A percentile compares a stretch with the other conserved stretches of the same genome.
Conservation (phyloP, 306 rosid genomes). For the Prunus padus region DNA sequence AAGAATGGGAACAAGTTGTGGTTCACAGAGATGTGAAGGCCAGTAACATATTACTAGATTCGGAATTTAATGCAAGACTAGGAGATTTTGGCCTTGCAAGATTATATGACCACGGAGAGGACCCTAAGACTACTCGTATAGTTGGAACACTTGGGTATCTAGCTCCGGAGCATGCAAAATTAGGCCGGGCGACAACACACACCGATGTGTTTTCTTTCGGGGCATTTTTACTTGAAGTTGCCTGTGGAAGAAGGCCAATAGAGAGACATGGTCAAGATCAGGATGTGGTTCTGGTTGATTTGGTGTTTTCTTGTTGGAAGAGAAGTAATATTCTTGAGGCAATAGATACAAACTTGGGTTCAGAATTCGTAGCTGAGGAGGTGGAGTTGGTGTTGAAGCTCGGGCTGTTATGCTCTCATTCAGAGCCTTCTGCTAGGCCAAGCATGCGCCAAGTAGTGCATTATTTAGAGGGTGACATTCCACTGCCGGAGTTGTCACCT, state of each 20-base stretch:
- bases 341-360: slow-evolving; percentile 18
- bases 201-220: slow-evolving; percentile 34
- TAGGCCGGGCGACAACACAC: slow-evolving; percentile 29
- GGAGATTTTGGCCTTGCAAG: slow-evolving; percentile 46
- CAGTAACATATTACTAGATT: slow-evolving; percentile 35
- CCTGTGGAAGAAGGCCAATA: slow-evolving; percentile 39
- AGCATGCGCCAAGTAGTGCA: slow-evolving; percentile 39
- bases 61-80: slow-evolving; percentile 28
- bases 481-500: no score
- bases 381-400: slow-evolving; percentile 38
- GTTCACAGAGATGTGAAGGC: slow-evolving; percentile 46
- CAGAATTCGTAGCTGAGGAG: slow-evolving; percentile 19
- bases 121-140: slow-evolving; percentile 29
- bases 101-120: slow-evolving; percentile 35
- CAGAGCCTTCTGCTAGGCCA: slow-evolving; percentile 30
- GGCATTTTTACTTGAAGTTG: slow-evolving; percentile 37
- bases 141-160: slow-evolving; percentile 41
- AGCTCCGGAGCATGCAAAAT: slow-evolving; percentile 34
- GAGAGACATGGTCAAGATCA: slow-evolving; percentile 1
- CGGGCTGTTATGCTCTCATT: slow-evolving; percentile 22
- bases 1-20: slow-evolving; percentile 38
- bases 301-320: slow-evolving; percentile 24
- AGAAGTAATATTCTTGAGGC: slow-evolving; percentile 25
- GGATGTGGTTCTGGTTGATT: slow-evolving; percentile 30
- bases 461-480: slow-evolving; percentile 23